Evolutionary conservation across 108 stramenopile species (phyloP), one percentile per base, ranked within the genome.

Genomic region (Pseudonitzschia delicatissima): DNA sequence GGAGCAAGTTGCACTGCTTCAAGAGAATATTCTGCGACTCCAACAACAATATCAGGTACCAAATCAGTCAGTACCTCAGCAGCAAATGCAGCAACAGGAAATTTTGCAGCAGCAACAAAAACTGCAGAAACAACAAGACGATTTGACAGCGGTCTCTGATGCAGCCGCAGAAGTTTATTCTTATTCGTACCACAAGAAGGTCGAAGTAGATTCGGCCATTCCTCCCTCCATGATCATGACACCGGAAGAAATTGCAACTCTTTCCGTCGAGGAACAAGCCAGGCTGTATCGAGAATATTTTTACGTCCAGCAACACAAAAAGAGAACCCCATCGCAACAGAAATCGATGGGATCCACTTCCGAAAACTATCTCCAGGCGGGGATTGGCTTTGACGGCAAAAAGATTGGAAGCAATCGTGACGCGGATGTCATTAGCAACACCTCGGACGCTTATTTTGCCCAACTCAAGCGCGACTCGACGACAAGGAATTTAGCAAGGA

Each of bases 401-500:
- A 73, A 71, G 21, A 61, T 67, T 48, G 83, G 85, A 11, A 82
- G 74, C 53, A 89, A 89, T 39, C 45, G 63, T 11, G 86, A 87
- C 64, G 72, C 86, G 9, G 86, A 83, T 71, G 51, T 77, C 45
- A 81, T 92, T 50, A 57, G 76, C 52, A 92, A 92, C 63, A 74
- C 82, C 2, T 78, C 87, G 42, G 91, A 92, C 55, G 72, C 84
- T 23, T 92, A 92, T 74, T 84, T 92, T 76, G 91, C 87, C 0
- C 86, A 85, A 45, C 69, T 92, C 49, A 92, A 92, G 68, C 79
- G 82, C 35, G 91, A 92, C 73, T 88, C 87, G 18, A 76, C 82
- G 26, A 74, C 82, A 28, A 73, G 91, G 5, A 88, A 79, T 28
- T n/a, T 65, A 15, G 91, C 91, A 17, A 61, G 91, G 58, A n/a